Base-by-base conservation (phyloP, 140 eudicot genomes). In the Cichorium intybus region DNA sequence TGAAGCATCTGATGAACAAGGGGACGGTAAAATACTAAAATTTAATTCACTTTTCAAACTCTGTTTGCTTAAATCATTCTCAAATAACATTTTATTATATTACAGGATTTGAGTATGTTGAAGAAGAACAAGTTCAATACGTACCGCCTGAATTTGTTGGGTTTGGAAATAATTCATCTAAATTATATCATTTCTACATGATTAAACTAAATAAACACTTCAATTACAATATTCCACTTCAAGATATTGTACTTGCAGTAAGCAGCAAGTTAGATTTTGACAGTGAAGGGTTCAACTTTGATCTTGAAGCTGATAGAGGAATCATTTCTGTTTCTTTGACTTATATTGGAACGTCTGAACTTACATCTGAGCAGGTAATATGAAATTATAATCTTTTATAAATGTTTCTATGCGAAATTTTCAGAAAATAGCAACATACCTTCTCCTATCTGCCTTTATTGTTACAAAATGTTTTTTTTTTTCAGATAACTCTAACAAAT, bases 61-160 rank as follows among this genome's bases (percentile, higher is more conserved):
- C 0, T 31, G n/a, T 71, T 47, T 31, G 26, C 35, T 59, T 34
- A 26, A 4, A 14, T 56, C 27, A 3, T 51, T 62, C 53, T 50
- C 2, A 55, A 43, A 35, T 54, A 17, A n/a, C 18, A 10, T 26
- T 26, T 48, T 62, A 34, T 31, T 8, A n/a, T n/a, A n/a, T 75
- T 58, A 43, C 81, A 90, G 97, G 73, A 16, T 49, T 8, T 6
- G 72, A 75, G 33, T 76, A 72, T 68, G 57, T 68, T 15, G 80
- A 74, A 20, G n/a, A n/a, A n/a, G 88, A 92, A 35, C 84, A 75
- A 11, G 77, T 56, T 51, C 67, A 35, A 20, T 88, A 76, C 49
- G 47, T 77, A 33, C 90, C 99, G 7, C 78, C 78, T 18, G 97
- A 93, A 64, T 70, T 93, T 62, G 82, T 88, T 35, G 60, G 93